phyloP scores from a whole-genome alignment of 192 early-diverging fungal genomes.

The Powellomyces hirtus region DNA sequence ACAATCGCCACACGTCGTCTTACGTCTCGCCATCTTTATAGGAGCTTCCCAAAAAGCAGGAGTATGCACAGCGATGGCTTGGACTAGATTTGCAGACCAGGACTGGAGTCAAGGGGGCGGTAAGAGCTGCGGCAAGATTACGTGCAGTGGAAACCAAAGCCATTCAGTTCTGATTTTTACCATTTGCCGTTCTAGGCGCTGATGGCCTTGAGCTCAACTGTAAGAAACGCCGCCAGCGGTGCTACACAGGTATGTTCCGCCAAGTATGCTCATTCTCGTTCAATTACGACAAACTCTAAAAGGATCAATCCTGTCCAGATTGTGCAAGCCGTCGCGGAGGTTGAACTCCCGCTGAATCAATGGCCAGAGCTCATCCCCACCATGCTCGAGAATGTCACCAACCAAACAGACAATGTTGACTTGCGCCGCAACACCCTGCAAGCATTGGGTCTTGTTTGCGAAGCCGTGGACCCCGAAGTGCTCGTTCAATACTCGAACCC shows the following conservation, averaged over 20 bases:
- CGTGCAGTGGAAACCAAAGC: background rate
- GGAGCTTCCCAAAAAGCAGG: constrained; percentile 45
- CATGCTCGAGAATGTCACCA: constrained; percentile 74
- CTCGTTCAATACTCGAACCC: constrained; percentile 78
- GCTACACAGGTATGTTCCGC: constrained; percentile 64
- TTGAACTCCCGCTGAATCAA: constrained; percentile 83
- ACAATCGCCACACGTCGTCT: background rate
- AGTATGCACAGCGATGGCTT: constrained; percentile 41
- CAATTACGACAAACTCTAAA: background rate
- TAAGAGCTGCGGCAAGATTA: constrained; percentile 15
- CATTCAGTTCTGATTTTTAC: background rate
- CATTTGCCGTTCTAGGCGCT: constrained; percentile 37
- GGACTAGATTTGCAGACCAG: constrained; percentile 65
- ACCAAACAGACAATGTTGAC: constrained; percentile 55
- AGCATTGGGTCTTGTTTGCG: constrained; percentile 92
- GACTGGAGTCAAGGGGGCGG: constrained; percentile 69
- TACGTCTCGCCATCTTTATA: background rate
- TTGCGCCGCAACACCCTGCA: constrained; percentile 81
- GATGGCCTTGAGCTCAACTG: constrained; percentile 47
- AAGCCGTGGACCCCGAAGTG: constrained; percentile 77
- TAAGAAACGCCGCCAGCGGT: constrained; percentile 56
- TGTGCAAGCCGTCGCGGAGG: constrained; percentile 87
- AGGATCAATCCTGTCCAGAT: constrained; percentile 47
- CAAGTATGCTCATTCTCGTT: no score
- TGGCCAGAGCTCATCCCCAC: constrained; percentile 86